Evolutionary conservation across 148 eudicot genomes (phyloP).

Genomic region (Camellia granthamiana): DNA sequence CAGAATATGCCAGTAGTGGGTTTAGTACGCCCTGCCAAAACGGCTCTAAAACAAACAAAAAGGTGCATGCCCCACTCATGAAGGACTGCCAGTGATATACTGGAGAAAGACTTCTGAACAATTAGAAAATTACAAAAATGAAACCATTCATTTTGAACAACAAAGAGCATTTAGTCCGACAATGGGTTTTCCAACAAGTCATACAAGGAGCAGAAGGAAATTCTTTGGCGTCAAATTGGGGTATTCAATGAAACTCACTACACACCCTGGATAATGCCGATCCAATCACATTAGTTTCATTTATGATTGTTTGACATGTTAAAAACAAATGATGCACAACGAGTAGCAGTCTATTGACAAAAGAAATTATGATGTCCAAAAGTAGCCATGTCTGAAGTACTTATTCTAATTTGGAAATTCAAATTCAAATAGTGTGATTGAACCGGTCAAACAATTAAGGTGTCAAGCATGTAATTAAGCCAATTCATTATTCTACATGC

Average conservation of each 20-base stretch:
- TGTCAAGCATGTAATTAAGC: constrained; percentile 6
- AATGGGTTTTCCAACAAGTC: too few species aligned
- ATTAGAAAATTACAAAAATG: too few species aligned
- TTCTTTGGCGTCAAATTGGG: not conserved
- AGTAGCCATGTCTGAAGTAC: constrained; percentile 1
- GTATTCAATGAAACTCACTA: constrained; percentile 6
- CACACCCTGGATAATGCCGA: not conserved
- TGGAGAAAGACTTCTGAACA: too few species aligned
- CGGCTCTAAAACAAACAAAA: constrained; percentile 81
- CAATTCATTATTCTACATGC: not conserved
- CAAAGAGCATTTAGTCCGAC: too few species aligned
- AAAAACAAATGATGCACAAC: not conserved
- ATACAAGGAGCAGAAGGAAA: too few species aligned
- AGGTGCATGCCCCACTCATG: constrained; percentile 96
- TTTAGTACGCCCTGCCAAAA: constrained; percentile 50
- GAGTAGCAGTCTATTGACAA: not conserved
- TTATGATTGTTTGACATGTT: not conserved
- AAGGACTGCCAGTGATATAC: constrained; percentile 31
- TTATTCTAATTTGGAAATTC: not conserved
- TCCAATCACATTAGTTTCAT: not conserved
- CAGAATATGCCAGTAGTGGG: not conserved
- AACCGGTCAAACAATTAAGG: not conserved
- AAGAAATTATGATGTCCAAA: not conserved
- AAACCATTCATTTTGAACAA: too few species aligned
- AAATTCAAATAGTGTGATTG: not conserved